Evolutionary conservation across 1,284 basidiomycete species (phyloP).

Genomic region (Athelia psychrophila): DNA sequence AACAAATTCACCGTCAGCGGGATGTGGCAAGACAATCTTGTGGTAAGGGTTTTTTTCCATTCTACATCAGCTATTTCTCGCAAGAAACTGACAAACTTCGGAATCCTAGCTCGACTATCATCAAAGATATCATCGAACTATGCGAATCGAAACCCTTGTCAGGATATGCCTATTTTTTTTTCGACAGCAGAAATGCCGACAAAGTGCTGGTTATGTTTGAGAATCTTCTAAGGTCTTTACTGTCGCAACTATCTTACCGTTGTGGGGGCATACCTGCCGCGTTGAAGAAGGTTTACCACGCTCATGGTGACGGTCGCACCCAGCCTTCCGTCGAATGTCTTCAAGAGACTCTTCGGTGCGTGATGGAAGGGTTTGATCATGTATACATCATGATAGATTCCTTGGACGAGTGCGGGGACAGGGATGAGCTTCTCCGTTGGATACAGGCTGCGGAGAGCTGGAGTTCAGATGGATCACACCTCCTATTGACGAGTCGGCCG

Average conservation of each 20-base stretch:
- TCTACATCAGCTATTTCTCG: neutral
- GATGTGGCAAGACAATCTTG: neutral
- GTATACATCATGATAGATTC: neutral
- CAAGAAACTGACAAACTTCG: neutral
- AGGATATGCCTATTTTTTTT: neutral
- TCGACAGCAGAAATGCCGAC: neutral
- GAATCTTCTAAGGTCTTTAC: neutral
- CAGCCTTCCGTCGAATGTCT: neutral
- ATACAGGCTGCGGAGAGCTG: neutral
- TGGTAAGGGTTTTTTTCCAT: neutral
- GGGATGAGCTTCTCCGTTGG: neutral
- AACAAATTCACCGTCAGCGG: neutral
- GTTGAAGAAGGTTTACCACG: neutral
- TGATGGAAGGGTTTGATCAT: neutral
- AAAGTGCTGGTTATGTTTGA: neutral
- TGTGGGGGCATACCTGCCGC: neutral
- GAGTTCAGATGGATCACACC: neutral
- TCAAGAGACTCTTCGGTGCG: neutral
- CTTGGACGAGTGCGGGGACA: neutral
- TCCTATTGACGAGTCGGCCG: neutral
- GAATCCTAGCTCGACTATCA: neutral
- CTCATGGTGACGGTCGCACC: neutral
- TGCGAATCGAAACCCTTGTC: neutral
- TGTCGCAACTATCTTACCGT: neutral
- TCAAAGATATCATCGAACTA: neutral